A percentile compares a stretch with the other conserved stretches of the same genome.
Evolutionary conservation across 169 alveolate genomes (phyloP).

Genomic region (Cryptosporidium sp.): DNA sequence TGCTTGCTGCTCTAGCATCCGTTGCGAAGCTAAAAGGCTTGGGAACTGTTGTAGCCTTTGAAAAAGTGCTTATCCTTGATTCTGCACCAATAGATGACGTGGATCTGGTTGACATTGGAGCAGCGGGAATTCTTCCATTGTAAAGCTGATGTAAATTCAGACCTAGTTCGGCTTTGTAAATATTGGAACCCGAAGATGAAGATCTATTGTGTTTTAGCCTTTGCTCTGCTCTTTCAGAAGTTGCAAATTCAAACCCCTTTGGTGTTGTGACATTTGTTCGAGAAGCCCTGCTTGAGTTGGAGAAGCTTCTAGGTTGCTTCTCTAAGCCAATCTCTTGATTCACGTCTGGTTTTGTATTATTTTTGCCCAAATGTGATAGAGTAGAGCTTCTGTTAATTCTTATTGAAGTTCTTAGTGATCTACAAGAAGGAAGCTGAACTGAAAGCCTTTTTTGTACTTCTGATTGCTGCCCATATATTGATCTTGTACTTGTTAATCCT

Average conservation of each 20-base stretch:
- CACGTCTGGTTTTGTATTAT: slow-evolving; percentile 9
- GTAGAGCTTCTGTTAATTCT: slow-evolving; percentile 27
- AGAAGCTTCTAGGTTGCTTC: not conserved
- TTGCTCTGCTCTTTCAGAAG: slow-evolving; percentile 64
- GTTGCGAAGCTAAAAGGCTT: slow-evolving; percentile 69
- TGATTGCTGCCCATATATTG: not conserved
- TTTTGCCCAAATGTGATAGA: not conserved
- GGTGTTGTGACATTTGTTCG: slow-evolving; percentile 55
- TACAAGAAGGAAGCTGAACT: slow-evolving; percentile 59
- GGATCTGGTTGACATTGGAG: slow-evolving; percentile 66
- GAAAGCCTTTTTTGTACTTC: slow-evolving; percentile 24
- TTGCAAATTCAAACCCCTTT: slow-evolving; percentile 65
- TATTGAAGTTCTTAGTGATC: slow-evolving; percentile 57
- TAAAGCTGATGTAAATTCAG: slow-evolving; percentile 38
- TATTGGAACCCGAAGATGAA: slow-evolving; percentile 5
- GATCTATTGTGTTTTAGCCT: slow-evolving; percentile 19
- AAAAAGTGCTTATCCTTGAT: slow-evolving; percentile 31
- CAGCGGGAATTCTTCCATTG: not conserved
- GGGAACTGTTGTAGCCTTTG: slow-evolving; percentile 56
- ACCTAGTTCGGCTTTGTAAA: not conserved
- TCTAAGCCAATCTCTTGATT: not conserved
- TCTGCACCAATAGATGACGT: slow-evolving; percentile 69
- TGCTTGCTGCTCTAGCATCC: slow-evolving; percentile 54
- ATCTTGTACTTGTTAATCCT: slow-evolving; percentile 1
- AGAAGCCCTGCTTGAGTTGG: not conserved